Evolutionary conservation across 768 basidiomycete species (phyloP), one percentile per base, ranked within the genome.

Genomic region (Erythrobasidium yunnanense): DNA sequence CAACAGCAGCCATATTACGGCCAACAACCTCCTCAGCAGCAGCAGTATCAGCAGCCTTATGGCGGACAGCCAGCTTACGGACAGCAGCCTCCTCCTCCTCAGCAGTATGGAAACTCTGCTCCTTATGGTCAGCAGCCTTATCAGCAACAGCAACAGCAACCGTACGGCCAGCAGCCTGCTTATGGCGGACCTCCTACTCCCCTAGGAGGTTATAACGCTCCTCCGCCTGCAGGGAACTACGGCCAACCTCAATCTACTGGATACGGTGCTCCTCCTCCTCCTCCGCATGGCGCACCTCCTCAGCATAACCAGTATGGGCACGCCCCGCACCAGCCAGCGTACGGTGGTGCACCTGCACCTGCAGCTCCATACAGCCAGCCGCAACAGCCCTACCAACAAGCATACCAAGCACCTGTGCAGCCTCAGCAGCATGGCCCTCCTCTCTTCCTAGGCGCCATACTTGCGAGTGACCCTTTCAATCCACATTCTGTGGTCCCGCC

Each of bases 201-300:
- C 1, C 65, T 47, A 13, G 27, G 23, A 30, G 51, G 52, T 1
- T 70, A 66, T 47, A 68, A 50, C 34, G 50, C 68, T 7, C 67
- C 68, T n/a, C 35, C 49, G 46, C 17, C 65, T 50, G 45, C 55
- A 42, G 20, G 22, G 50, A 8, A 52, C 50, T 45, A 45, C 22
- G 42, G 32, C 25, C 13, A 35, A 32, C 65, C 32, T 7, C 55
- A 51, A 20, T 53, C 49, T n/a, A 23, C 35, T 20, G 25, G 22
- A 23, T 73, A 71, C 47, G 68, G 63, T 22, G 72, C 65, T 45
- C 71, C 71, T 27, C 68, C 68, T 11, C 55, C 68, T 45, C 1
- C 25, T 27, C 45, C 42, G 6, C 18, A 25, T 51, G 38, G 25
- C 34, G 34, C 38, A 17, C 29, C 18, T 4, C 38, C 66, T 22